These are phyloP conservation scores for Centrapalus pauciflorus DNA, from an alignment of 129 eudicot genomes.

Conservation along the genomic window DNA sequence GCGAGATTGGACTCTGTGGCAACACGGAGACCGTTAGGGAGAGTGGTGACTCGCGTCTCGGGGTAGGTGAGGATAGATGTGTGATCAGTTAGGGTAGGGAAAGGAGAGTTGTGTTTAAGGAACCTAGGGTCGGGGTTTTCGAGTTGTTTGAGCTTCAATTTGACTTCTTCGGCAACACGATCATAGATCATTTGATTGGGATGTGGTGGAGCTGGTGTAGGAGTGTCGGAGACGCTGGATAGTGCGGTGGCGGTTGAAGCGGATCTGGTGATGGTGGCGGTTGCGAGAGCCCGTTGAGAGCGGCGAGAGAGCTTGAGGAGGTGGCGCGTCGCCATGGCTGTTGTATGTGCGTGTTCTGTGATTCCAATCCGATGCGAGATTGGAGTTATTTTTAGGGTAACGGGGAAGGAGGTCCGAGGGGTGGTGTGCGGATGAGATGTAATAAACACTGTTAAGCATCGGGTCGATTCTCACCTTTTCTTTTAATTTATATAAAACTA, in stretches of 20 bases:
- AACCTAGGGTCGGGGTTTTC: constrained; percentile 62
- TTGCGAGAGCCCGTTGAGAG: constrained; percentile 10
- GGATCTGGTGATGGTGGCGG: constrained; percentile 13
- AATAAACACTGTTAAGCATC: too few relatives aligned
- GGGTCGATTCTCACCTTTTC: too few relatives aligned
- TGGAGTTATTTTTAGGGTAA: constrained; percentile 17
- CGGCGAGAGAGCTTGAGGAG: constrained; percentile 49
- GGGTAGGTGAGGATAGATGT: constrained; percentile 66
- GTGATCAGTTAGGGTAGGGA: constrained; percentile 56
- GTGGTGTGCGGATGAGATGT: constrained; percentile 14
- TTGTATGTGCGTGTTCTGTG: not conserved
- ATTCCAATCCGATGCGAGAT: constrained; percentile 8
- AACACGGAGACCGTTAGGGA: constrained; percentile 86
- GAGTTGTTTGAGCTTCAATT: constrained; percentile 54
- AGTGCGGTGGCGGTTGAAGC: constrained; percentile 29
- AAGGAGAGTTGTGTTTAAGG: constrained; percentile 63
- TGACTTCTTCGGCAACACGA: constrained; percentile 59
- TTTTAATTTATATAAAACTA: too few relatives aligned
- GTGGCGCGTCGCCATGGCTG: constrained; percentile 52
- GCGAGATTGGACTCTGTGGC: constrained; percentile 83
- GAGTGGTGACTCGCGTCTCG: constrained; percentile 68
- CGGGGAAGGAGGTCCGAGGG: not conserved
- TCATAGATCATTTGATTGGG: constrained; percentile 85
- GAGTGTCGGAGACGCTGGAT: constrained; percentile 22
- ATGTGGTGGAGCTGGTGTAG: constrained; percentile 54